Evolutionary conservation across 2,329 filamentous ascomycete genomes (phyloP).

Genomic region (Colletotrichum sp.): DNA sequence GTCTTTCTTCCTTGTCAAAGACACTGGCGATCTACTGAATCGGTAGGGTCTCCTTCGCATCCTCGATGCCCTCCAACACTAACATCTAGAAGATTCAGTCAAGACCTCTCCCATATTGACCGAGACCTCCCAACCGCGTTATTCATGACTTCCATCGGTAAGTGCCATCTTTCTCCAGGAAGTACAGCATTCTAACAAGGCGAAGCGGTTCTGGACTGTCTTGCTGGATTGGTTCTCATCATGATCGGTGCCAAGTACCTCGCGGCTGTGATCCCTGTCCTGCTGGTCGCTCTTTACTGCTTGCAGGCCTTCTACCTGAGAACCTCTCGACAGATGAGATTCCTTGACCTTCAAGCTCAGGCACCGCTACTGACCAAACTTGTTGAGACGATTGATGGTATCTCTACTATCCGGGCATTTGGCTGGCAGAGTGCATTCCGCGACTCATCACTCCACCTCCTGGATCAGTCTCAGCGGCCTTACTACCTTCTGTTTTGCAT

Average conservation of each 20-base stretch:
- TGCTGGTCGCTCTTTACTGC: constrained; percentile 24
- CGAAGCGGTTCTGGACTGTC: not conserved
- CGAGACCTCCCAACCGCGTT: constrained; percentile 21
- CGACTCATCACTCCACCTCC: not conserved
- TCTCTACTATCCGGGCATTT: constrained; percentile 33
- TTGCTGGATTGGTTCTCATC: constrained; percentile 39
- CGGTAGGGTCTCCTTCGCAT: not conserved
- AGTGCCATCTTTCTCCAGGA: not conserved
- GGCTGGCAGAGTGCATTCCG: constrained; percentile 24
- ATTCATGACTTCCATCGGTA: constrained; percentile 1
- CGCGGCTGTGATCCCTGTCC: constrained; percentile 49
- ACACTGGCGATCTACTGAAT: constrained; percentile 25
- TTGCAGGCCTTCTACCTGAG: constrained; percentile 42
- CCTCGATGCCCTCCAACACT: not conserved
- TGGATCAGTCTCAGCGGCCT: constrained; percentile 30
- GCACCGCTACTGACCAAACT: constrained; percentile 49
- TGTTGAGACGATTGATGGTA: constrained; percentile 39
- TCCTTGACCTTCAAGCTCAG: constrained; percentile 60
- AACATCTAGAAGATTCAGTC: constrained; percentile 23
- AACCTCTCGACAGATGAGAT: constrained; percentile 61
- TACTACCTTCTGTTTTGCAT: constrained; percentile 50
- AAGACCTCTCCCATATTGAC: constrained; percentile 30
- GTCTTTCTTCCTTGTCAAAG: constrained; percentile 26
- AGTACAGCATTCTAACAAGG: not conserved
- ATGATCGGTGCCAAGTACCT: constrained; percentile 50